A percentile compares a stretch with the other conserved stretches of the same genome.
These are phyloP conservation scores for Ophiocordyceps camponoti-leonardi DNA, from an alignment of 2,329 filamentous ascomycete species.

Conservation along the genomic window DNA sequence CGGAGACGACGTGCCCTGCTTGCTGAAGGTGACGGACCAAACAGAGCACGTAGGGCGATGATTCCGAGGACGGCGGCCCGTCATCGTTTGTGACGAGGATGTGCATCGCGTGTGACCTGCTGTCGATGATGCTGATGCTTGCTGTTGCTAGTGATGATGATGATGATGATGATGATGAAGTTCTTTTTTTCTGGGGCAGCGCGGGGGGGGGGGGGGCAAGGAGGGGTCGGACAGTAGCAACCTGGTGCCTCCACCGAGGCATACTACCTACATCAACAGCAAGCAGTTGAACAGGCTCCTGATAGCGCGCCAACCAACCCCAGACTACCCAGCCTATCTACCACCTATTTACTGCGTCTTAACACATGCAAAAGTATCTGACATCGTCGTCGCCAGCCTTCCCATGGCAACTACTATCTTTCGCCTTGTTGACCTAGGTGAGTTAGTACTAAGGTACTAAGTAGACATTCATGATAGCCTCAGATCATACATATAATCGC, in stretches of 20 bases:
- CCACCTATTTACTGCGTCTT: too few relatives aligned
- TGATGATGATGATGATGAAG: neutral
- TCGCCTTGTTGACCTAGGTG: neutral
- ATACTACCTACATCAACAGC: neutral
- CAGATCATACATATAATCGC: too few relatives aligned
- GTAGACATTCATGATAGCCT: too few relatives aligned
- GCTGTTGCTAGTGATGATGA: neutral
- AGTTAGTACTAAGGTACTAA: neutral
- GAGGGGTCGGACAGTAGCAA: neutral
- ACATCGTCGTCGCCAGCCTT: too few relatives aligned
- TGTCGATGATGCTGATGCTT: neutral
- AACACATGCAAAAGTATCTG: too few relatives aligned
- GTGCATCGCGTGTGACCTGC: slow-evolving; percentile 30
- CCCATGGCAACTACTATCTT: too few relatives aligned
- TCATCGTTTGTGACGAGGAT: slow-evolving; percentile 63
- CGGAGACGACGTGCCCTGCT: slow-evolving; percentile 74
- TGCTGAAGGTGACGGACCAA: slow-evolving; percentile 53
- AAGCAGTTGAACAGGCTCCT: too few relatives aligned
- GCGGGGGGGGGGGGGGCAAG: neutral
- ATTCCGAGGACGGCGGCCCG: slow-evolving; percentile 60
- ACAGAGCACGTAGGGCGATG: slow-evolving; percentile 65
- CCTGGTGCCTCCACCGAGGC: neutral
- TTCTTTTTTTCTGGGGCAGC: neutral
- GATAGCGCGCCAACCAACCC: too few relatives aligned
- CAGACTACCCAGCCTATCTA: too few relatives aligned